phyloP scores from a whole-genome alignment of 31 red algal genomes.

The Endocladia muricata region DNA sequence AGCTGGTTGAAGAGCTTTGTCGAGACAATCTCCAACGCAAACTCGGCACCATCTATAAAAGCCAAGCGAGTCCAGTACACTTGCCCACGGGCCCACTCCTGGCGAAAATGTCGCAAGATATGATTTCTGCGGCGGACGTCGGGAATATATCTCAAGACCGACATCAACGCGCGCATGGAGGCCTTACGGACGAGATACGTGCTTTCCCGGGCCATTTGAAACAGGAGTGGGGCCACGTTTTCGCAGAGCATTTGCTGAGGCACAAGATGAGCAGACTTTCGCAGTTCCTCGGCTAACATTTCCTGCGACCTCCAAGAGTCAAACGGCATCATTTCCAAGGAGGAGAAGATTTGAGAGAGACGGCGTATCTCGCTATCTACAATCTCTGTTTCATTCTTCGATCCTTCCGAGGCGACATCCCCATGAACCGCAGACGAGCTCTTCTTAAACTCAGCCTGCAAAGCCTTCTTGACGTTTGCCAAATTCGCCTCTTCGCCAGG shows the following conservation, averaged over 20 bases:
- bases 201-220: slow-evolving; percentile 75
- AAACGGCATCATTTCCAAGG: slow-evolving; percentile 67
- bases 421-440: background rate
- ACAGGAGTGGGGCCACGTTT: slow-evolving; percentile 74
- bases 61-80: slow-evolving; percentile 81
- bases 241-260: slow-evolving; percentile 78
- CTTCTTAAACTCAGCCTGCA: background rate
- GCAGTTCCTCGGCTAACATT: slow-evolving; percentile 53
- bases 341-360: slow-evolving; percentile 55
- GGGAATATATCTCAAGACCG: slow-evolving; percentile 63
- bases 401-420: background rate
- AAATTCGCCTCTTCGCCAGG: slow-evolving; percentile 32
- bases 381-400: background rate
- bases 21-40: slow-evolving; percentile 50
- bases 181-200: slow-evolving; percentile 74
- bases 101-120: slow-evolving; percentile 67
- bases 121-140: slow-evolving; percentile 64
- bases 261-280: slow-evolving; percentile 48
- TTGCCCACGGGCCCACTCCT: slow-evolving; percentile 70
- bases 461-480: slow-evolving; percentile 8
- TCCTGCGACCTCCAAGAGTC: slow-evolving; percentile 79
- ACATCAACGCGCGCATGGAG: slow-evolving; percentile 57
- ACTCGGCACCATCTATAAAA: slow-evolving; percentile 59
- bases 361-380: slow-evolving; percentile 41
- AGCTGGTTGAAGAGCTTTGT: slow-evolving; percentile 27